Evolutionary conservation across 2,329 filamentous ascomycete genomes (phyloP).

Genomic region (Plectosphaerella cucumerina): DNA sequence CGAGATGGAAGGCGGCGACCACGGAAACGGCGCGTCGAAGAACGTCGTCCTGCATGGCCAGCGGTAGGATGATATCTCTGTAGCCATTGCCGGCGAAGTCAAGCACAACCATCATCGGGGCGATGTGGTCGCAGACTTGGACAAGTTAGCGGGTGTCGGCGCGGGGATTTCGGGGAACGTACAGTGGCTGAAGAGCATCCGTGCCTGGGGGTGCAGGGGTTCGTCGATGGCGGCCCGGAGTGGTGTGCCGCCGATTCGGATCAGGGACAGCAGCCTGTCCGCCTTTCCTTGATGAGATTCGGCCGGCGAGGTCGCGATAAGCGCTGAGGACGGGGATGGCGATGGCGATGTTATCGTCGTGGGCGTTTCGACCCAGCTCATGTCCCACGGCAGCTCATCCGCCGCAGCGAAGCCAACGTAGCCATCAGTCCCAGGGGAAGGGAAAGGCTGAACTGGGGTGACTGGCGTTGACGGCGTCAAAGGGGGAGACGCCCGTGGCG

Average conservation of each 20-base stretch:
- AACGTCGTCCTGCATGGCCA: conserved; percentile 30
- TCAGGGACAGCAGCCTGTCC: not conserved
- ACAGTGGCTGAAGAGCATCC: conserved; percentile 32
- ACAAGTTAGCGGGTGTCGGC: not conserved
- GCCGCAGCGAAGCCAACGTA: not conserved
- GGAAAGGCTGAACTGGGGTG: not conserved
- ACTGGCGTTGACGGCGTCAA: not conserved
- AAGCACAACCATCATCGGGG: conserved; percentile 33
- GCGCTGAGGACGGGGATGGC: not conserved
- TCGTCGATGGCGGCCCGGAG: conserved; percentile 19
- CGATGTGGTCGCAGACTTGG: conserved; percentile 29
- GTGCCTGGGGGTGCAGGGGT: conserved; percentile 19
- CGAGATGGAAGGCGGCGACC: conserved; percentile 32
- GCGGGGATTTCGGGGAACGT: conserved; percentile 7
- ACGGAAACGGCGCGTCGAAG: conserved; percentile 31
- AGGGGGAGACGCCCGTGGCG: not conserved
- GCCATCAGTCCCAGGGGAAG: too few relatives aligned
- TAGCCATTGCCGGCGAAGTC: conserved; percentile 32
- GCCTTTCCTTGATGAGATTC: not conserved
- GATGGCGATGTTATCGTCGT: conserved; percentile 3
- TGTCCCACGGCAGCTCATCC: not conserved
- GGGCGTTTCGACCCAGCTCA: not conserved
- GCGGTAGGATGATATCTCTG: conserved; percentile 30
- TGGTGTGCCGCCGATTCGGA: not conserved
- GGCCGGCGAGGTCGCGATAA: not conserved